Conservation (phyloP, 164 flowering plant genomes). For the Brasenia schreberi region DNA sequence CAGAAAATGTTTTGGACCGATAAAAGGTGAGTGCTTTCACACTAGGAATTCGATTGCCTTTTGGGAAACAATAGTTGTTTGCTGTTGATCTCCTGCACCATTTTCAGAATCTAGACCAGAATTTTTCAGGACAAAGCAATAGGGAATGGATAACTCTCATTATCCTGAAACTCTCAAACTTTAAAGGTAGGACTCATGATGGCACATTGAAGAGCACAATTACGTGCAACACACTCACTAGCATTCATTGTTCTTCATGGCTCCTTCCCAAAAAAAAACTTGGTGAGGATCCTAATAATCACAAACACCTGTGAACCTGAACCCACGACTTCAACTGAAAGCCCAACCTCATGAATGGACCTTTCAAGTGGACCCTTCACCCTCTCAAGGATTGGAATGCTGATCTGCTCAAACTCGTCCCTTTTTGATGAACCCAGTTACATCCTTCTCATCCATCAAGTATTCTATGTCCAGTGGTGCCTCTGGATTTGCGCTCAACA, state of each 20-base stretch:
- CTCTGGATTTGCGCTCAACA: constrained; percentile 83
- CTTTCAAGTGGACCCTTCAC: constrained; percentile 70
- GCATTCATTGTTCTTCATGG: constrained; percentile 95
- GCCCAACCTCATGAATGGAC: constrained; percentile 70
- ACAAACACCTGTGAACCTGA: constrained; percentile 89
- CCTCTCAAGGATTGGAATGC: constrained; percentile 69
- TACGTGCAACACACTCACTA: constrained; percentile 87
- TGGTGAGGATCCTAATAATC: constrained; percentile 55
- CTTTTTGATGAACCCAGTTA: constrained; percentile 69
- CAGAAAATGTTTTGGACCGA: constrained; percentile 52
- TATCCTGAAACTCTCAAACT: constrained; percentile 88
- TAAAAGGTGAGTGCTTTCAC: constrained; percentile 72
- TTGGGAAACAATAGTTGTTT: constrained; percentile 61
- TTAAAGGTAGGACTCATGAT: constrained; percentile 87
- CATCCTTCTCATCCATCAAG: constrained; percentile 93
- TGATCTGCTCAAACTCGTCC: constrained; percentile 75
- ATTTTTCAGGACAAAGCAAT: constrained; percentile 81
- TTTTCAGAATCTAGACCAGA: constrained; percentile 46
- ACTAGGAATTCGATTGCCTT: constrained; percentile 77
- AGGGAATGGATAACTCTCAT: constrained; percentile 68
- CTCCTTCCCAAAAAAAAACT: constrained; percentile 79
- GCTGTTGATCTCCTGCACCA: constrained; percentile 49
- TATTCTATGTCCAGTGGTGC: constrained; percentile 90
- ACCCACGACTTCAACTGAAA: constrained; percentile 83
- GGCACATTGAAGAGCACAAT: constrained; percentile 78